phyloP scores from a whole-genome alignment of 352 stramenopile genomes.

The Phytophthora cryptogea region DNA sequence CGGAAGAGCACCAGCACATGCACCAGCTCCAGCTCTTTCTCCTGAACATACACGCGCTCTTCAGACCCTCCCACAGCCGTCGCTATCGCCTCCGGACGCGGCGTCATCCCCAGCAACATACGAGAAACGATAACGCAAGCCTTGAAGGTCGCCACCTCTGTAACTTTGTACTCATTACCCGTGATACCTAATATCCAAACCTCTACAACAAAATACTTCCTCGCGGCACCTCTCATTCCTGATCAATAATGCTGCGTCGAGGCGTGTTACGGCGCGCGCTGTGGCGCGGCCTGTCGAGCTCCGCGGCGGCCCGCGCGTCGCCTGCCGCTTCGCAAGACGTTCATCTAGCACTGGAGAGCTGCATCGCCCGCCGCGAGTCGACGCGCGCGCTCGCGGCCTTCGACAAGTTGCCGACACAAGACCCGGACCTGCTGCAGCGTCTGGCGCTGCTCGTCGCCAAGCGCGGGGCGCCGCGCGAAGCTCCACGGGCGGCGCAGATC shows the following conservation, averaged over 20 bases:
- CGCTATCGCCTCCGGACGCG: constrained; percentile 13
- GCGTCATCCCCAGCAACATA: constrained; percentile 17
- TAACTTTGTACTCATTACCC: no score
- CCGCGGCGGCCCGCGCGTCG: constrained; percentile 6
- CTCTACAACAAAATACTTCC: no score
- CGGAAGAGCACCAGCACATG: constrained; percentile 81
- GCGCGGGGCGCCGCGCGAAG: constrained; percentile 34
- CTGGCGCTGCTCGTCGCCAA: constrained; percentile 72
- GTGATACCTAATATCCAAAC: no score
- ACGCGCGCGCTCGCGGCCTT: constrained; percentile 52
- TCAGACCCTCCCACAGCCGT: background rate
- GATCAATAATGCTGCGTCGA: constrained; percentile 9
- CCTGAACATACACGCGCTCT: background rate
- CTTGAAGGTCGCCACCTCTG: constrained; percentile 12
- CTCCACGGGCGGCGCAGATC: constrained; percentile 41
- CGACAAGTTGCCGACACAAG: constrained; percentile 42
- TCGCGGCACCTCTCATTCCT: no score
- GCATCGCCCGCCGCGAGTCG: constrained; percentile 35
- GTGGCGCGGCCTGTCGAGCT: constrained; percentile 14
- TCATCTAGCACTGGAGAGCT: constrained; percentile 37
- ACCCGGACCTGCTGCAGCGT: constrained; percentile 47
- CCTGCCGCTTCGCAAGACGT: constrained; percentile 7
- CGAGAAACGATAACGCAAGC: constrained; percentile 28
- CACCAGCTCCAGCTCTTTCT: constrained; percentile 42
- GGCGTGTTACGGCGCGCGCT: constrained; percentile 9